Base-by-base conservation (phyloP, 2,329 filamentous ascomycete species). In the Amphichorda felina region DNA sequence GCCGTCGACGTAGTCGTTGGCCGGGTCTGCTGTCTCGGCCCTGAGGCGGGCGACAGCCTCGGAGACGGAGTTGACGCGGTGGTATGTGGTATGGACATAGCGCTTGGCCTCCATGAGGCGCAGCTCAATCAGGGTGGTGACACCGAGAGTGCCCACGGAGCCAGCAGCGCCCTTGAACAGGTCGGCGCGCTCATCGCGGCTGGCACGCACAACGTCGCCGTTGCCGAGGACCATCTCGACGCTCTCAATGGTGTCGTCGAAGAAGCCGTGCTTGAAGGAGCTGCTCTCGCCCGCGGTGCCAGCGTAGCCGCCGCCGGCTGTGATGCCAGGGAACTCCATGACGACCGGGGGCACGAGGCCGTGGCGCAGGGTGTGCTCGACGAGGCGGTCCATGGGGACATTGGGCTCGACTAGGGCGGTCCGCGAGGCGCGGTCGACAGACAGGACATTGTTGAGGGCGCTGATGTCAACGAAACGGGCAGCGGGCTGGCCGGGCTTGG, bases 251-350 rank as follows among this genome's bases (percentile, higher is more conserved):
- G 69, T 79, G 29, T 71, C 66, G 50, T 83, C 74, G 49, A 85
- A 84, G 57, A 81, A 82, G 28, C 81, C 81, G 50, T 82, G 70
- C 40, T 68, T 67, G 58, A 84, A 86, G 14, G 69, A 75, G 43
- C 68, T 75, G 56, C 74, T 80, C 61, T 86, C 81, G 18, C 79
- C 80, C 0, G 77, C 74, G 0, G 78, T 82, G 8, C 80, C 80
- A 1, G 79, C 75, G 51, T 73, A 84, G 4, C 78, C 79, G 27
- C 81, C 78, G 16, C 78, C 79, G 5, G 71, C 73, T 2, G 79
- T 83, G 49, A 82, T 83, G n/a, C 75, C 77, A 2, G 76, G 77
- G 38, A 82, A 81, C 48, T 82, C 78, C 70, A 79, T 79, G 5
- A 82, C 76, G 0, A 83, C 75, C 0, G 73, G 70, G 1, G 79